phyloP scores from a whole-genome alignment of 768 basidiomycete species.

The Nidularia pulvinata region DNA sequence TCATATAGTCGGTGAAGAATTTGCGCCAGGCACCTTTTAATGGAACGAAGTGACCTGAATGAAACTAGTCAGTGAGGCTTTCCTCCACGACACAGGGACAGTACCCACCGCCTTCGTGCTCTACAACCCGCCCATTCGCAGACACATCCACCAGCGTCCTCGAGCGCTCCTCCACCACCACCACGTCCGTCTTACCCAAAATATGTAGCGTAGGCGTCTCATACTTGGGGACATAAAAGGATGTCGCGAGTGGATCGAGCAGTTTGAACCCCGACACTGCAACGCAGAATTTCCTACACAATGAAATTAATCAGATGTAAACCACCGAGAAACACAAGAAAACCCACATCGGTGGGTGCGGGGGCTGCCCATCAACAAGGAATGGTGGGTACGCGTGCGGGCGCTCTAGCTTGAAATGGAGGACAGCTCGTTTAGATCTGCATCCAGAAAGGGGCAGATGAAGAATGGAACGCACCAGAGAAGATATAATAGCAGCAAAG shows the following conservation, averaged over 20 bases:
- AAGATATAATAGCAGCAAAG: slow-evolving; percentile 69
- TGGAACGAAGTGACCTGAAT: slow-evolving; percentile 80
- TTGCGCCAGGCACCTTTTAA: slow-evolving; percentile 75
- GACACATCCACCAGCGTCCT: slow-evolving; percentile 54
- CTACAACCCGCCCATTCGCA: slow-evolving; percentile 60
- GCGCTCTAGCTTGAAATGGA: slow-evolving; percentile 30
- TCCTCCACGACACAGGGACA: not conserved
- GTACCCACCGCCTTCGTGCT: slow-evolving; percentile 75
- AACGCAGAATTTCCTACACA: slow-evolving; percentile 65
- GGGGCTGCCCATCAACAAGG: slow-evolving; percentile 59
- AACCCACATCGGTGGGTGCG: slow-evolving; percentile 76
- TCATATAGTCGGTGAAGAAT: slow-evolving; percentile 71
- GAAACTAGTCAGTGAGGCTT: not conserved
- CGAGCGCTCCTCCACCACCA: slow-evolving; percentile 73
- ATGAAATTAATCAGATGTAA: not conserved
- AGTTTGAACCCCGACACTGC: slow-evolving; percentile 73
- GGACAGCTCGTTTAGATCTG: not conserved
- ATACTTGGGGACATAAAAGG: slow-evolving; percentile 51
- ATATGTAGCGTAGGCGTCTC: slow-evolving; percentile 79
- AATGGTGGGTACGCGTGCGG: slow-evolving; percentile 53
- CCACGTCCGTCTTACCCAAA: slow-evolving; percentile 73
- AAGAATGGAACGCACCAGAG: slow-evolving; percentile 49
- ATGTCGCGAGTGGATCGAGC: slow-evolving; percentile 43
- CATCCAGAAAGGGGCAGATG: too few species aligned
- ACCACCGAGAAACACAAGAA: not conserved